Evolutionary conservation across 345 rosid species (phyloP), one percentile per base, ranked within the genome.

Genomic region (Raphanus sativus): DNA sequence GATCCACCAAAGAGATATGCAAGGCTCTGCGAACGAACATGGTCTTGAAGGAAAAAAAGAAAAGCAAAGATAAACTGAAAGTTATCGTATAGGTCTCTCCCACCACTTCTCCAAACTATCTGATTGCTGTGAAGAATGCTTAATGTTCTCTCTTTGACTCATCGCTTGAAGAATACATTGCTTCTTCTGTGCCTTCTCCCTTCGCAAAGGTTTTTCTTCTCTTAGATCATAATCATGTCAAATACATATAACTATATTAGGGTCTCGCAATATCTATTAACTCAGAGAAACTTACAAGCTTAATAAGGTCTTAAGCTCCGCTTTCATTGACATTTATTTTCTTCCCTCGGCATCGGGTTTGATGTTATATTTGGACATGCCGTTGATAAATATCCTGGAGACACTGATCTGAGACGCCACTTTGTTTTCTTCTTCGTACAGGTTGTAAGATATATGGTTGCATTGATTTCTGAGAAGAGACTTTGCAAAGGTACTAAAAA

Each of bases 81-180:
- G 80, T 86, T 36, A 77, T 92, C 7, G 83, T 90, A 15, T 97
- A 92, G 90, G 86, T 92, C 71, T 84, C 97, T 2, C 89, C 96
- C 25, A 84, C 97, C 11, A 73, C 90, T 4, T 86, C 96, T 63
- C 96, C 97, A 36, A 50, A 78, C 76, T 94, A 95, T 84, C 83
- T 95, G 48, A 77, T 83, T 32, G 86, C 84, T 32, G 97, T 92
- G 38, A 92, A 97, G 81, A 81, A 84, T 83, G 84, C 86, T 58
- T 95, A 92, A 69, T 89, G 92, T 81, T 70, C 87, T 78, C 89
- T 85, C 33, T 90, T 82, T 58, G 73, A 87, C 30, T 58, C 75
- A 71, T 92, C 98, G 0, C 80, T 95, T 1, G 99, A 95, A 84
- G 99, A 95, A 82, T 87, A 88, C 63, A 88, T 95, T 67, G 75